phyloP scores from a whole-genome alignment of 768 basidiomycete species.

The Hygrophorus pudorinus region DNA sequence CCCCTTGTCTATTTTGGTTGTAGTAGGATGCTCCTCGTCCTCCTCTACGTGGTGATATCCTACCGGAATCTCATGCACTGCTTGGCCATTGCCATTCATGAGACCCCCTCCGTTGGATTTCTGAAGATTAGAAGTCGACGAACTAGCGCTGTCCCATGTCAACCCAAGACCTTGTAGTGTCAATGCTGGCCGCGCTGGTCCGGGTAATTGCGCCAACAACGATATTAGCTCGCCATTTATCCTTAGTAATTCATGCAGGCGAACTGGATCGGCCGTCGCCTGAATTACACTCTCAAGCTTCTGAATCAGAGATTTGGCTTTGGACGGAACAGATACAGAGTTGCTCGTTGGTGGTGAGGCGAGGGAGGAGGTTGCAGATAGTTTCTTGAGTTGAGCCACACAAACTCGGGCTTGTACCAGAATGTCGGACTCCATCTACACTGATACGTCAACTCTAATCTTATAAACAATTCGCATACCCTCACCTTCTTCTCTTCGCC shows the following conservation, averaged over 20 bases:
- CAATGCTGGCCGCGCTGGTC: conserved; percentile 27
- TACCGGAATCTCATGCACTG: conserved; percentile 5
- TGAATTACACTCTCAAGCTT: conserved; percentile 46
- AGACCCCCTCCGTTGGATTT: background rate
- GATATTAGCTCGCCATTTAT: conserved; percentile 65
- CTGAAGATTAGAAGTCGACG: background rate
- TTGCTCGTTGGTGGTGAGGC: conserved; percentile 6
- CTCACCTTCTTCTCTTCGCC: conserved; percentile 45
- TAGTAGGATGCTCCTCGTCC: conserved; percentile 31
- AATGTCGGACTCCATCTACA: conserved; percentile 37
- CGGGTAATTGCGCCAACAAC: conserved; percentile 39
- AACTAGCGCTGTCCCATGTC: conserved; percentile 12
- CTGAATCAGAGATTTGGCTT: conserved; percentile 39
- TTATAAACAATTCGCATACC: conserved; percentile 3
- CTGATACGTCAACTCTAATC: conserved; percentile 4
- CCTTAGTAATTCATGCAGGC: conserved; percentile 56
- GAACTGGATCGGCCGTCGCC: conserved; percentile 43
- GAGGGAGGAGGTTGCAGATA: conserved; percentile 11
- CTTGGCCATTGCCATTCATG: conserved; percentile 9
- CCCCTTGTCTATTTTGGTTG: conserved; percentile 69
- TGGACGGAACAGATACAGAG: conserved; percentile 28
- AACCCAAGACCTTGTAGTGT: conserved; percentile 36
- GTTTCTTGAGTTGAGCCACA: conserved; percentile 27
- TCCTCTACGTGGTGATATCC: conserved; percentile 8
- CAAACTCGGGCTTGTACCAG: conserved; percentile 36